Base-by-base conservation (phyloP, 2,329 filamentous ascomycete species). In the Ophiostoma perfectum region DNA sequence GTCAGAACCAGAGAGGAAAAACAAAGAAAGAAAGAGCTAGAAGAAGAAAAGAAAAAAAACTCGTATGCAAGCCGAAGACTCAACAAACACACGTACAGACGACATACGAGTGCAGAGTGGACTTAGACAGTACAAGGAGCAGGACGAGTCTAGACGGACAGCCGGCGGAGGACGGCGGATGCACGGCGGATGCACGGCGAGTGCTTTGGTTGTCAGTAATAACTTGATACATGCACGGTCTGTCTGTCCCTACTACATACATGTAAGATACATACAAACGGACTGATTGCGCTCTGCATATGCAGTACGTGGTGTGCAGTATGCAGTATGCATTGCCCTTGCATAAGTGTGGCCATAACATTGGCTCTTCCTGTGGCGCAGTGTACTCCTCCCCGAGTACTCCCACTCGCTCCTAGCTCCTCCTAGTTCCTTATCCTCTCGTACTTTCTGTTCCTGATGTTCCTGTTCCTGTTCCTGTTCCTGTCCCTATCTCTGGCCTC, bases 311-410 rank as follows among this genome's bases (percentile, higher is more conserved):
- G n/a, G 52, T 58, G 52, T 38, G 52, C 52, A 58, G 27, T 58
- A 14, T 49, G 45, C 49, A 55, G n/a, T 18, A 55, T 60, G 55
- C 55, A 55, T 60, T 60, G 55, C 55, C 55, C 55, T 60, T 60
- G 55, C 55, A 60, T 60, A 60, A 60, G 55, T 60, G 55, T 27
- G 49, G 27, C 49, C 49, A 55, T 55, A n/a, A 52, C 47, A 47
- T 47, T 1, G 14, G 27, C n/a, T 36, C 18, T 36, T 27, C 27
- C 27, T 27, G 27, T 27, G 27, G 27, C 27, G 27, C 27, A 27
- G 27, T 27, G 27, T 27, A 2, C 27, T 27, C 27, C 27, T 27
- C 27, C 27, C 27, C 27, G 27, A 27, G 27, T 27, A 27, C 27
- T 27, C 27, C 27, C 27, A 27, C 27, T 27, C 27, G 27, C 27